Evolutionary conservation across 2,329 filamentous ascomycete genomes (phyloP), one percentile per base, ranked within the genome.

Genomic region (Elsinoe necatrix): DNA sequence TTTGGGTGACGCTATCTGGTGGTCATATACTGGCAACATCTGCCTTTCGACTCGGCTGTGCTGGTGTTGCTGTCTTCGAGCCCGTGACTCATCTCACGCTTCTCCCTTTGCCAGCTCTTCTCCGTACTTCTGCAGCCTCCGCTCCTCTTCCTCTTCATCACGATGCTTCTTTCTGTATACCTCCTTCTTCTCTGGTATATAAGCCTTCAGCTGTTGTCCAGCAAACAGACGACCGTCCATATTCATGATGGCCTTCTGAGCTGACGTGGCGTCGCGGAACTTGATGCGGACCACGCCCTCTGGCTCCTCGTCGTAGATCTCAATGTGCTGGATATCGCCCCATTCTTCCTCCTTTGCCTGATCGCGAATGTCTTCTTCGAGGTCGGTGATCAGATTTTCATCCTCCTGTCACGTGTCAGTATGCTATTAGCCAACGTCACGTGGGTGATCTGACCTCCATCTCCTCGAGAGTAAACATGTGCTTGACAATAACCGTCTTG

Each of bases 281-380:
- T 86, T 84, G 61, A 98, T 87, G 55, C 84, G 91, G 7, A 91
- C 86, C 35, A 97, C 80, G 16, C 93, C 93, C 0, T 89, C 86
- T 3, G 81, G 74, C 71, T 98, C 95, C 61, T 85, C 78, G 69
- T 98, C 93, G 69, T 87, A 98, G 14, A 98, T 75, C 2, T 93
- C 84, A 39, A 97, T 88, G 66, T 95, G 96, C 29, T 90, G 95
- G 34, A 97, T 89, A 21, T 85, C 79, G 2, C 93, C 93, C 12
- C 93, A 76, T 72, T 95, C 95, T 58, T 82, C 79, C 72, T 95
- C 95, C 58, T 82, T 79, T 69, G 89, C 95, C 71, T 95, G 91
- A 52, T 95, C 89, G 45, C 88, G 82, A 57, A 97, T 88, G 68
- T 98, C 93, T 69, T 95, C 87, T 68, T 95, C 95, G 73, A 97